phyloP scores from a whole-genome alignment of 2,329 filamentous ascomycete species.

The Chaetomium sp. region DNA sequence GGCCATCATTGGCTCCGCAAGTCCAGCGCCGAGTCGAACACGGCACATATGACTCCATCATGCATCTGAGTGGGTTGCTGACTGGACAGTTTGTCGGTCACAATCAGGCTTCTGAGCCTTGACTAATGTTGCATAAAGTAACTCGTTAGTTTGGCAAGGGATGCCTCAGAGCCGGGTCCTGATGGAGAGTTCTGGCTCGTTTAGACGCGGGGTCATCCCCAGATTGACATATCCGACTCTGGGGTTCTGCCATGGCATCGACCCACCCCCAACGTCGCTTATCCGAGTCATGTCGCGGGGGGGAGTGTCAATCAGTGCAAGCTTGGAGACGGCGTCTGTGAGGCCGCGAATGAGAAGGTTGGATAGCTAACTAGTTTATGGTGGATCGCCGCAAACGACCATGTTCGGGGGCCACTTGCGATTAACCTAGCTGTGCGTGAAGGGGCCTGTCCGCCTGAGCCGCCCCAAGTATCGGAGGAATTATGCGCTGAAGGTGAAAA shows the following conservation, averaged over 20 bases:
- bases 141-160: not conserved
- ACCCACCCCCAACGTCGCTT: not conserved
- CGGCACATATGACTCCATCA: not conserved
- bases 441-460: not conserved
- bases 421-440: not conserved
- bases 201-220: not conserved
- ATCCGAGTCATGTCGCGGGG: not conserved
- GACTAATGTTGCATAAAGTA: not conserved
- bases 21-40: not conserved
- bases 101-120: not conserved
- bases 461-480: not conserved
- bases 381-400: not conserved
- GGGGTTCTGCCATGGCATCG: constrained; percentile 1
- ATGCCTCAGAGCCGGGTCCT: not conserved
- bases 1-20: not conserved
- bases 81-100: not conserved
- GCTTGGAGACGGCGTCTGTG: not conserved
- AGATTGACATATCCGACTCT: not conserved
- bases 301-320: not conserved
- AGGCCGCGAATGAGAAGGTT: not conserved
- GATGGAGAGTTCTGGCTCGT: not conserved
- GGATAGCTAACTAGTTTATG: not conserved
- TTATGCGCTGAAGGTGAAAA: not conserved
- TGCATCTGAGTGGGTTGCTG: not conserved
- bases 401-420: not conserved